Evolutionary conservation across 495 filamentous ascomycete genomes (phyloP).

Genomic region (Penicillium lividum): DNA sequence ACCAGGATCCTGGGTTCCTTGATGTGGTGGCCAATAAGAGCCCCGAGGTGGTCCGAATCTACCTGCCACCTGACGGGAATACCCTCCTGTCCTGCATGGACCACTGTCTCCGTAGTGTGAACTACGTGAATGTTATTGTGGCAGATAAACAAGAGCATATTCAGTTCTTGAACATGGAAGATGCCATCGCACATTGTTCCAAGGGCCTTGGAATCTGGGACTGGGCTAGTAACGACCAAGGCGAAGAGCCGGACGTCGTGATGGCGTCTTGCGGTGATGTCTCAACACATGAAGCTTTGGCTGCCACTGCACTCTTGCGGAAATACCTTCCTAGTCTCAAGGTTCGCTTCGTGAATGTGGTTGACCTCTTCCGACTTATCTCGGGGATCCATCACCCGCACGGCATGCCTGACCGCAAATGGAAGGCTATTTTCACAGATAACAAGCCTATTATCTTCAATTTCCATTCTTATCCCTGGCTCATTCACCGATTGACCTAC

Average conservation of each 20-base stretch:
- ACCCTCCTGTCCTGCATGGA: conserved; percentile 66
- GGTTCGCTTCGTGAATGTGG: conserved; percentile 73
- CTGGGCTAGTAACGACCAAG: conserved; percentile 59
- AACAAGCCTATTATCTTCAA: conserved; percentile 74
- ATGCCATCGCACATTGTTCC: conserved; percentile 68
- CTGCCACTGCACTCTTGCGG: conserved; percentile 65
- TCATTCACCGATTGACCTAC: conserved; percentile 71
- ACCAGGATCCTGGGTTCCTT: conserved; percentile 76
- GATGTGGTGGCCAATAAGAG: conserved; percentile 74
- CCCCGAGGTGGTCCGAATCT: conserved; percentile 74
- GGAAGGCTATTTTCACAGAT: conserved; percentile 64
- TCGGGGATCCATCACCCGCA: conserved; percentile 65
- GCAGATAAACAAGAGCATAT: conserved; percentile 76
- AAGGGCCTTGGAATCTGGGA: conserved; percentile 65
- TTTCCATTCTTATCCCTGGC: conserved; percentile 78
- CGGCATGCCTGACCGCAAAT: conserved; percentile 62
- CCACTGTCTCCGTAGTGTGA: conserved; percentile 66
- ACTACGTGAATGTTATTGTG: conserved; percentile 77
- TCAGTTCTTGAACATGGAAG: conserved; percentile 67
- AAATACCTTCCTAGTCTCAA: conserved; percentile 65
- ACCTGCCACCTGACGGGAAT: conserved; percentile 74
- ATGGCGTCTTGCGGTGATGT: conserved; percentile 74
- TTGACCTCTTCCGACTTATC: conserved; percentile 75
- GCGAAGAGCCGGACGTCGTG: conserved; percentile 64
- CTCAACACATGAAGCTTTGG: conserved; percentile 66